Base-by-base conservation (phyloP, 2,329 filamentous ascomycete genomes). In the Ceratocystis huliohia region DNA sequence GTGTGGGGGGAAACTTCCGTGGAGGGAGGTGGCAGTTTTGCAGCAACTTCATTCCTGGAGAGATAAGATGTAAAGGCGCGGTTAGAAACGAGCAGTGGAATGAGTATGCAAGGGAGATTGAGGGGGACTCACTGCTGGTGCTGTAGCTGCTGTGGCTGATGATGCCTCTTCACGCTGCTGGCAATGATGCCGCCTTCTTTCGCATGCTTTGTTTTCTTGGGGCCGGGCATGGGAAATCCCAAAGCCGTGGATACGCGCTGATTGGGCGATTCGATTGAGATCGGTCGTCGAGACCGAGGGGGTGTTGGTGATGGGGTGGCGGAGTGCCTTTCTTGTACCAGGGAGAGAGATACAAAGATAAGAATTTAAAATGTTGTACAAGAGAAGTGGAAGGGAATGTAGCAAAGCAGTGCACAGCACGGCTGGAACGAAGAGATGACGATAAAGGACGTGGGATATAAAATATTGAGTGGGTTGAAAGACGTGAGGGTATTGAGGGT, bases 191-290 rank as follows among this genome's bases (percentile, higher is more conserved):
- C 78, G 71, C 79, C 78, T 72, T 82, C 79, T 78, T 77, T 82
- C 73, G 77, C 80, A 80, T 82, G 75, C 75, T 81, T 83, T 74
- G 76, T 80, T 74, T 81, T 82, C 77, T 81, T 81, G 68, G 75
- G 74, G 30, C 64, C 64, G 20, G 64, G 64, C 64, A 65, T 65
- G 56, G 56, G 64, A 61, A 50, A 65, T 17, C 56, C 64, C 64
- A 65, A 61, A 53, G 63, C 64, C 64, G 64, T 50, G 53, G 44
- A 41, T 45, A 33, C 33, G 37, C 6, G 45, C 22, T 17, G 37
- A 53, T 57, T 28, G 13, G 28, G 28, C 53, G 53, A 57, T 30
- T 57, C 53, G 53, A n/a, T 15, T 17, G 22, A 30, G 53, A 30
- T 33, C 10, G 22, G 53, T 7, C 30, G 30, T 30, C 17, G 30